Conservation (phyloP, 2,329 filamentous ascomycete species). For the Monilinia fructigena region DNA sequence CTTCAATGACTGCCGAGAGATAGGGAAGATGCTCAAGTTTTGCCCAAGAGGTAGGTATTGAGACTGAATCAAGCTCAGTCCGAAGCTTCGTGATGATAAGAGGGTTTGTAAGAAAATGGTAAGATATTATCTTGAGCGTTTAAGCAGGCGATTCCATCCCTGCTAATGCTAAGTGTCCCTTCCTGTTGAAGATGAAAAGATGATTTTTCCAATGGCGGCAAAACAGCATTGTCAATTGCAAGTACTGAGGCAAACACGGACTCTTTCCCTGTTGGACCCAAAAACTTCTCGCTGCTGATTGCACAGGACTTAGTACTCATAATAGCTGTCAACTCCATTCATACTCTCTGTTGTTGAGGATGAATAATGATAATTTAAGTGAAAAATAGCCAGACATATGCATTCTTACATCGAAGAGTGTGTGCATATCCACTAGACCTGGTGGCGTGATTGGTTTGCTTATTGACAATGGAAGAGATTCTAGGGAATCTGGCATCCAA, state of each 20-base stretch:
- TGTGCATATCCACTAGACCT: conserved; percentile 25
- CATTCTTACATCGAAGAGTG: conserved; percentile 24
- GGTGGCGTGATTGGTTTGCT: conserved; percentile 27
- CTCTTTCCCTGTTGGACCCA: conserved; percentile 25
- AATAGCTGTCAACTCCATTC: conserved; percentile 14
- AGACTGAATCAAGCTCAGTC: conserved; percentile 38
- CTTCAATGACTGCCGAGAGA: conserved; percentile 38
- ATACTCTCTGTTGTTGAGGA: conserved; percentile 19
- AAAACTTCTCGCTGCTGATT: not conserved
- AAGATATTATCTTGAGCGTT: conserved; percentile 41
- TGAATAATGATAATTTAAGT: not conserved
- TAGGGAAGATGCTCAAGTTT: conserved; percentile 35
- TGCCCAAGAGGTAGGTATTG: conserved; percentile 16
- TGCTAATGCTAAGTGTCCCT: conserved; percentile 37
- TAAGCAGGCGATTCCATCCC: conserved; percentile 43
- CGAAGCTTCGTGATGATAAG: conserved; percentile 37
- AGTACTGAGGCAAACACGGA: conserved; percentile 35
- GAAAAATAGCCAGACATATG: not conserved
- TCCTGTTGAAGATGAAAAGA: conserved; percentile 40
- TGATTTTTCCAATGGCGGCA: conserved; percentile 41
- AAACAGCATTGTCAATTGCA: conserved; percentile 29
- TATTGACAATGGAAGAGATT: conserved; percentile 25
- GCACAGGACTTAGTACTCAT: conserved; percentile 17
- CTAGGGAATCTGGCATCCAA: conserved; percentile 24
- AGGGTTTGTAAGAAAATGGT: conserved; percentile 42